A percentile compares a stretch with the other conserved stretches of the same genome.
These are phyloP conservation scores for Tetracladium maxilliforme DNA, from an alignment of 2,329 filamentous ascomycete genomes.

Conservation along the genomic window DNA sequence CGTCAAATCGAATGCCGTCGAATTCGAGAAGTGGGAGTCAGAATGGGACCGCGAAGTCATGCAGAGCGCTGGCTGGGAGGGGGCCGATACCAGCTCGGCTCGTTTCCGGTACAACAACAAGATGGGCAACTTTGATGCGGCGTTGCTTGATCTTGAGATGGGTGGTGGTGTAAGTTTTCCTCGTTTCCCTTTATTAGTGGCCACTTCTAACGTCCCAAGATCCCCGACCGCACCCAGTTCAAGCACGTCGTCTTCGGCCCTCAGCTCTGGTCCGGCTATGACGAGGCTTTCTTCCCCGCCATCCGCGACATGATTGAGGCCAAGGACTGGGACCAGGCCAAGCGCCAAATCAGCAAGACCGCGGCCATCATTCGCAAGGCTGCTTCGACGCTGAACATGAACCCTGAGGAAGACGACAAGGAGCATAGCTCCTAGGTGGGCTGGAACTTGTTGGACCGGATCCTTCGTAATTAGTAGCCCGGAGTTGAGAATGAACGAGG, in stretches of 20 bases:
- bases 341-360: conserved; percentile 55
- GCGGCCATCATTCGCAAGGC: conserved; percentile 53
- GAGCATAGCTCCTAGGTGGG: too few relatives aligned
- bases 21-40: conserved; percentile 64
- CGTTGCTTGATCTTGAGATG: conserved; percentile 61
- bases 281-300: conserved; percentile 62
- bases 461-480: too few relatives aligned
- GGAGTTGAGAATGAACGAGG: too few relatives aligned
- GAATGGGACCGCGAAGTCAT: conserved; percentile 63
- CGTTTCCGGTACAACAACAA: conserved; percentile 66
- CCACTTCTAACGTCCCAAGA: conserved; percentile 24
- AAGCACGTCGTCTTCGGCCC: conserved; percentile 88
- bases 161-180: conserved; percentile 55
- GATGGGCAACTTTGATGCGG: conserved; percentile 69
- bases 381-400: too few relatives aligned
- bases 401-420: too few relatives aligned
- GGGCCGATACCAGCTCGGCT: conserved; percentile 46
- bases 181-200: conserved; percentile 1
- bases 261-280: conserved; percentile 56
- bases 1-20: conserved; percentile 41
- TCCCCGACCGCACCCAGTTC: conserved; percentile 81
- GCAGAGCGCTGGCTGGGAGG: conserved; percentile 62
- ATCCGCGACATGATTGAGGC: conserved; percentile 67
- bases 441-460: too few relatives aligned
- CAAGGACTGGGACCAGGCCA: conserved; percentile 55